phyloP scores from a whole-genome alignment of 805 yeast species.

The Pichia deserticola region DNA sequence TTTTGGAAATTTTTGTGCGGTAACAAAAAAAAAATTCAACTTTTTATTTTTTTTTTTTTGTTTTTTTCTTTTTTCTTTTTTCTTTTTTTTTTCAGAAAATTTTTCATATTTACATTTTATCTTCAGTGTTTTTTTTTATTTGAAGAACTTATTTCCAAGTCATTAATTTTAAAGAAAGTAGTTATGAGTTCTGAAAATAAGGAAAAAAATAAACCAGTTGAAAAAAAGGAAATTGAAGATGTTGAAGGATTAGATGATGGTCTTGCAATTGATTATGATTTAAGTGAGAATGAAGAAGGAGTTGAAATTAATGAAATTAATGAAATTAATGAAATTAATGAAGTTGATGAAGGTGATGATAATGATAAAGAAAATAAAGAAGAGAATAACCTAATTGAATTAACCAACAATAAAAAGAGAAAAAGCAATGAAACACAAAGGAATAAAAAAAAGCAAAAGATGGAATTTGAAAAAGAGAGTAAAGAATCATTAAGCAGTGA shows the following conservation, averaged over 20 bases:
- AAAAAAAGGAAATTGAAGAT: neutral
- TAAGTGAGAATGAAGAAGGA: slow-evolving; percentile 32
- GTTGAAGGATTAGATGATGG: slow-evolving; percentile 82
- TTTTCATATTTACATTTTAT: too few species aligned
- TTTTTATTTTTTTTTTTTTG: too few species aligned
- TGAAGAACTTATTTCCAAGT: too few species aligned
- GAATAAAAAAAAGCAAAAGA: slow-evolving; percentile 57
- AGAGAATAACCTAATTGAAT: neutral
- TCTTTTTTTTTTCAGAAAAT: too few species aligned
- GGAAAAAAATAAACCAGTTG: neutral
- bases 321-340: slow-evolving; percentile 10
- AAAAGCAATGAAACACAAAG: slow-evolving; percentile 39
- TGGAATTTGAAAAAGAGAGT: slow-evolving; percentile 54
- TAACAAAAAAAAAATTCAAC: too few species aligned
- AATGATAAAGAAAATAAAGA: slow-evolving; percentile 12
- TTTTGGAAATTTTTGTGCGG: too few species aligned
- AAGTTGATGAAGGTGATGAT: slow-evolving; percentile 16
- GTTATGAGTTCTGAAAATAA: neutral
- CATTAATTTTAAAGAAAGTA: too few species aligned
- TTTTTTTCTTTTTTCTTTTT: too few species aligned
- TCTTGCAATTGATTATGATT: slow-evolving; percentile 42
- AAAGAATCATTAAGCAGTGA: slow-evolving; percentile 49
- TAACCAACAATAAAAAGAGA: slow-evolving; percentile 18
- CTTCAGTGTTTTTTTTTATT: too few species aligned
- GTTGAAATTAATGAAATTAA: slow-evolving; percentile 27